These are phyloP conservation scores for Calonectria hongkongensis DNA, from an alignment of 2,329 filamentous ascomycete species.

Conservation along the genomic window DNA sequence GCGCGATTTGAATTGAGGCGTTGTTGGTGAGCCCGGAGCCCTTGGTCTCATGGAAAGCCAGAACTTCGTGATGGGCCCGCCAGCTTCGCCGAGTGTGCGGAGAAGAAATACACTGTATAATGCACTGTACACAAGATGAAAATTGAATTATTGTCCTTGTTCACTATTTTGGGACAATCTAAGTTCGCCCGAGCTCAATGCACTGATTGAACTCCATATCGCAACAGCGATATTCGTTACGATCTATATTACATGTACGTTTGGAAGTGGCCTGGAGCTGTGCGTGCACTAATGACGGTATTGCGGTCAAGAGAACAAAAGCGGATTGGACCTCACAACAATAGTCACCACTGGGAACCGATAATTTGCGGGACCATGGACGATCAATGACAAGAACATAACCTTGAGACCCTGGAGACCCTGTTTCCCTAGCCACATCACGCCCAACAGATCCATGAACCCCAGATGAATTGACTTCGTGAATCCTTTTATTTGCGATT, in stretches of 20 bases:
- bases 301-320: constrained; percentile 19
- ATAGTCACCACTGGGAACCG: constrained; percentile 47
- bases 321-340: constrained; percentile 2
- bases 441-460: constrained; percentile 55
- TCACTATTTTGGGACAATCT: not conserved
- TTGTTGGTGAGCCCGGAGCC: constrained; percentile 33
- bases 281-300: not conserved
- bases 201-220: not conserved
- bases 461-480: constrained; percentile 61
- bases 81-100: constrained; percentile 47
- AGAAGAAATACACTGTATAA: constrained; percentile 40
- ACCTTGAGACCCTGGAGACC: constrained; percentile 56
- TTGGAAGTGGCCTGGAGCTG: not conserved
- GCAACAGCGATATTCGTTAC: constrained; percentile 1
- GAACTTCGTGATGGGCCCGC: constrained; percentile 44
- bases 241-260: constrained; percentile 11
- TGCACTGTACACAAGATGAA: constrained; percentile 11
- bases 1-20: constrained; percentile 10
- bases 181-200: too few species aligned
- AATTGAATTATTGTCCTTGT: not conserved
- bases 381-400: constrained; percentile 56
- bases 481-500: constrained; percentile 66
- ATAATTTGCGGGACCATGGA: constrained; percentile 51
- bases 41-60: constrained; percentile 20
- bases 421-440: constrained; percentile 55